Evolutionary conservation across 768 basidiomycete genomes (phyloP).

Genomic region (Hericium alpestre): DNA sequence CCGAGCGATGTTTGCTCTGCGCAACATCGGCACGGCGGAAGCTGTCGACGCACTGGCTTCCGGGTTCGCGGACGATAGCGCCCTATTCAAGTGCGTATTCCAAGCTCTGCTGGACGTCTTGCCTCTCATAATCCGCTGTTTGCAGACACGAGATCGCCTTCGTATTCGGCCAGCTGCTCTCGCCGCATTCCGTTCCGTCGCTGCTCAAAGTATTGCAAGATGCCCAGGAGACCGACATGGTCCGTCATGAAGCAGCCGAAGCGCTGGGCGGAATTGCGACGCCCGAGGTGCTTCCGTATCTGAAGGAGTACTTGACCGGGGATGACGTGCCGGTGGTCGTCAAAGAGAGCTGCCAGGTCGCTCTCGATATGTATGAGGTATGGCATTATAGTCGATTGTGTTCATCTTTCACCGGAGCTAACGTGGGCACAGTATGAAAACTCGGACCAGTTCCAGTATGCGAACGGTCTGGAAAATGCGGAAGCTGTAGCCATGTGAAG

Average conservation of each 20-base stretch:
- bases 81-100: conserved; percentile 75
- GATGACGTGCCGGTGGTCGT: conserved; percentile 82
- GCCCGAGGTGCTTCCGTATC: conserved; percentile 77
- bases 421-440: conserved; percentile 53
- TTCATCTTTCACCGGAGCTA: neutral
- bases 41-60: conserved; percentile 87
- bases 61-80: conserved; percentile 83
- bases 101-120: neutral
- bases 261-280: conserved; percentile 96
- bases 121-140: neutral
- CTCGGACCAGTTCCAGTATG: conserved; percentile 73
- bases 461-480: conserved; percentile 33
- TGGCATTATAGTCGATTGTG: conserved; percentile 14
- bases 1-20: conserved; percentile 94
- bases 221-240: conserved; percentile 80
- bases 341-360: conserved; percentile 90
- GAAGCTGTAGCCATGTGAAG: conserved; percentile 15
- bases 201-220: conserved; percentile 72
- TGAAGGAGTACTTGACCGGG: conserved; percentile 75
- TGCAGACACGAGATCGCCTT: conserved; percentile 94
- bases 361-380: conserved; percentile 96
- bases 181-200: conserved; percentile 78
- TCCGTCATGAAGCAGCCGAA: conserved; percentile 96
- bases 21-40: conserved; percentile 78
- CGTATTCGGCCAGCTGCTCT: conserved; percentile 92